Conservation (phyloP, 164 flowering plant species). For the Macadamia integrifolia region DNA sequence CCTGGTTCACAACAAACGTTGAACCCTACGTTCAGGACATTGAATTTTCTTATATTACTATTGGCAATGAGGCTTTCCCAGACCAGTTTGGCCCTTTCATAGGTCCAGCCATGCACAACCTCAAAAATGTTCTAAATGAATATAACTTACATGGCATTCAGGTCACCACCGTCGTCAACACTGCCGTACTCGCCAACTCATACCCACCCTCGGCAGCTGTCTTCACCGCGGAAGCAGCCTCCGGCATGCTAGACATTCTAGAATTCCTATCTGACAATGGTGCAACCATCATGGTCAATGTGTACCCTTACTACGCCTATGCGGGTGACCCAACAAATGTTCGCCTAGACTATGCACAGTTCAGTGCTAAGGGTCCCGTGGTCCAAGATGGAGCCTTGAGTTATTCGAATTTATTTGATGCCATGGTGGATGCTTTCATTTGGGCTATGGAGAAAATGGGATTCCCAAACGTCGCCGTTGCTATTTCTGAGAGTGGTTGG, state of each 20-base stretch:
- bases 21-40: neutral
- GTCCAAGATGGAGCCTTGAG: neutral
- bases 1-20: neutral
- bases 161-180: neutral
- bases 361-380: neutral
- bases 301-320: conserved; percentile 5
- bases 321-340: neutral
- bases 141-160: neutral
- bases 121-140: neutral
- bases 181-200: neutral
- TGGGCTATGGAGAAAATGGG: too few species aligned
- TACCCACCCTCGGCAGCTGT: conserved; percentile 5
- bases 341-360: conserved; percentile 4
- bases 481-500: too few species aligned
- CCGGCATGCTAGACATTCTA: neutral
- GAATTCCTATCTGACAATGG: neutral
- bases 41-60: neutral
- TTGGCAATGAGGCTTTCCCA: conserved; percentile 9
- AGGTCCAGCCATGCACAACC: conserved; percentile 7
- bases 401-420: conserved; percentile 2
- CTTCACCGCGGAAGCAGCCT: neutral
- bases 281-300: conserved; percentile 2
- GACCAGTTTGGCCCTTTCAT: neutral
- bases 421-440: too few species aligned
- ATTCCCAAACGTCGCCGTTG: too few species aligned